Percentiles rank a stretch among this genome's conserved stretches.
phyloP scores from a whole-genome alignment of 345 rosid species.

The Pistacia atlantica region DNA sequence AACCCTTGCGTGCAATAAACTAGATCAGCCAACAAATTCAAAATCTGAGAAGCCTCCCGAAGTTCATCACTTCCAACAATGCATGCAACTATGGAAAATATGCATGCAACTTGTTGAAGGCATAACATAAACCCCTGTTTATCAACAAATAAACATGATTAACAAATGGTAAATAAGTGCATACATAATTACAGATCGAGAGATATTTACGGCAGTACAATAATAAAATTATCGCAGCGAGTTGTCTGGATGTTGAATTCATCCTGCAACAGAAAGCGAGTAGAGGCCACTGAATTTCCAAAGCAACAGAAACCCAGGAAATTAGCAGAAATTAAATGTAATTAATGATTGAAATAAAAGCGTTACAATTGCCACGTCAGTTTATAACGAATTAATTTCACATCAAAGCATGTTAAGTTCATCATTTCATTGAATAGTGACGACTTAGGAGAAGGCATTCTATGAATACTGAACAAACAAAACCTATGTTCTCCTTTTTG shows the following conservation, averaged over 20 bases:
- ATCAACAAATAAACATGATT: conserved; percentile 12
- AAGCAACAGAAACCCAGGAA: conserved; percentile 86
- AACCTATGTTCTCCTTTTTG: not conserved
- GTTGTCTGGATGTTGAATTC: conserved; percentile 99
- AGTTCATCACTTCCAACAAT: conserved; percentile 90
- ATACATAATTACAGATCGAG: not conserved
- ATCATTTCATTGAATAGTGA: not conserved
- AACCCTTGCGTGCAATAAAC: conserved; percentile 92
- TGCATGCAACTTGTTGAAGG: conserved; percentile 95
- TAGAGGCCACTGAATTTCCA: conserved; percentile 92
- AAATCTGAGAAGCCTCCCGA: conserved; percentile 79
- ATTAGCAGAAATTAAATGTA: conserved; percentile 10
- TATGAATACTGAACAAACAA: not conserved
- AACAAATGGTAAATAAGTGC: not conserved
- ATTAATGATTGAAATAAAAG: not conserved
- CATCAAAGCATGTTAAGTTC: not conserved
- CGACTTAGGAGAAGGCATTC: not conserved
- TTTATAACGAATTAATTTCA: not conserved
- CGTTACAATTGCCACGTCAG: conserved; percentile 22
- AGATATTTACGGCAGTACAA: conserved; percentile 47
- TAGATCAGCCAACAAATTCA: conserved; percentile 74
- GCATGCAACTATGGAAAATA: conserved; percentile 90
- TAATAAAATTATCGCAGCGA: conserved; percentile 91
- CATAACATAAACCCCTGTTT: conserved; percentile 97
- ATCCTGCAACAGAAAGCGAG: conserved; percentile 93